Percentiles rank a stretch among this genome's conserved stretches.
Evolutionary conservation across 805 yeast genomes (phyloP).

Genomic region (Ogataea parapolymorpha): DNA sequence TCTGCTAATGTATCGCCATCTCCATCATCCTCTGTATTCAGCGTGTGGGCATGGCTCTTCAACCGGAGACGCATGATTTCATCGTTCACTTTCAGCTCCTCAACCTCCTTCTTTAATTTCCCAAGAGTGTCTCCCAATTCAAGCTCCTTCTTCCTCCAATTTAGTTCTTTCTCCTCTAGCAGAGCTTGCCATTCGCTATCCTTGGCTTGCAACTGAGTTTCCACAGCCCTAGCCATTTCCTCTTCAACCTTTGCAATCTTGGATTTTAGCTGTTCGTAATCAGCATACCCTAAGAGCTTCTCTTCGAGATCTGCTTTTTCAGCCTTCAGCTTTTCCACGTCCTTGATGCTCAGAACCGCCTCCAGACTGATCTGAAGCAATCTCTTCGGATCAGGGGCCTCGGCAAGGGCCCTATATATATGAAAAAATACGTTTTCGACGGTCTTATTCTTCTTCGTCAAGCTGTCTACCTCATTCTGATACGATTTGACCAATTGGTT

Average conservation of each 20-base stretch:
- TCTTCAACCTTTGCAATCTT: slow-evolving; percentile 60
- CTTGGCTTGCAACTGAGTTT: slow-evolving; percentile 58
- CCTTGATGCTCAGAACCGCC: slow-evolving; percentile 47
- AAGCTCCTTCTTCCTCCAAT: slow-evolving; percentile 60
- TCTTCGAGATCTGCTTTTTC: slow-evolving; percentile 54
- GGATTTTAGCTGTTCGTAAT: slow-evolving; percentile 71
- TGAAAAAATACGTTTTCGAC: slow-evolving; percentile 73
- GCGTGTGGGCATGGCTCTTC: slow-evolving; percentile 43
- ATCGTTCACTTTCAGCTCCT: slow-evolving; percentile 60
- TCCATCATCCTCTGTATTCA: slow-evolving; percentile 32
- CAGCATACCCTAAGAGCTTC: slow-evolving; percentile 62
- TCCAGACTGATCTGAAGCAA: slow-evolving; percentile 67
- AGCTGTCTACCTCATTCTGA: slow-evolving; percentile 81
- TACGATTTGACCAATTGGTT: slow-evolving; percentile 70
- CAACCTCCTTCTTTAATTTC: slow-evolving; percentile 51
- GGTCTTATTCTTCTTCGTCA: slow-evolving; percentile 72
- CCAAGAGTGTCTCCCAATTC: slow-evolving; percentile 49
- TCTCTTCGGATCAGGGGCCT: slow-evolving; percentile 92
- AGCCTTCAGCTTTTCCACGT: slow-evolving; percentile 46
- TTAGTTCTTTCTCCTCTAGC: slow-evolving; percentile 68
- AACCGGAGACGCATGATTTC: slow-evolving; percentile 64
- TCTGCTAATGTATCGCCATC: slow-evolving; percentile 3
- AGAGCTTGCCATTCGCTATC: slow-evolving; percentile 68
- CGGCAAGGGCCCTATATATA: slow-evolving; percentile 72
- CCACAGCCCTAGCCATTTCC: slow-evolving; percentile 51